Base-by-base conservation (phyloP, 78 protist species). In the Emiliania huxleyi region DNA sequence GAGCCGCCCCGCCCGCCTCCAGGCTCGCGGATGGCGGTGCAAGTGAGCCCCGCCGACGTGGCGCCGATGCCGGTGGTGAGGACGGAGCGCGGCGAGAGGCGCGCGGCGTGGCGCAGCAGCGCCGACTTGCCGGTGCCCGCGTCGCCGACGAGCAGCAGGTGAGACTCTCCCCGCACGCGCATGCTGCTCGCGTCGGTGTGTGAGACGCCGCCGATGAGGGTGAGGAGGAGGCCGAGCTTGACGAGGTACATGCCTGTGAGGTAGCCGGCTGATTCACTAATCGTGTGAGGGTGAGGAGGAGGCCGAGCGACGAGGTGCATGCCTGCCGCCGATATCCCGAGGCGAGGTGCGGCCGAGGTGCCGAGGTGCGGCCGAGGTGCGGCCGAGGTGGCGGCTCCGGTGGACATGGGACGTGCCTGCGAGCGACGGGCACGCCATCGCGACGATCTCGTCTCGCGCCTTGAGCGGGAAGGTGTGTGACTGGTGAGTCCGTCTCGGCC, bases 91-190 rank as follows among this genome's bases (percentile, higher is more conserved):
- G 96, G 87, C 0, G 96, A 48, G 11, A 99, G 90, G 73, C 93
- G 92, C 29, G 99, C 91, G 0, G 99, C 99, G 88, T 90, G 98
- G 92, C 93, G 91, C 45, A 98, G 93, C 44, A 98, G 95, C 93
- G 97, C 92, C 35, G 94, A 93, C 93, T 97, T 44, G 96, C 96
- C 95, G 37, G 94, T 93, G 69, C 94, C 99, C 0, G 99, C 99
- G 48, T 99, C 99, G 19, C 99, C 99, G 11, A 99, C 98, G 1
- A 99, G 92, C 69, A 99, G 94, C 77, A 99, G 5, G 87, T 99
- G 99, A 1, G 96, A 94, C 69, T 98, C 97, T 6, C 99, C 99
- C 38, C 99, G 95, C 6, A 96, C 49, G 0, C 92, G 91, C 46
- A 56, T 77, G 11, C 96, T 97, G 29, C 29, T 29, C 35, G 45